Base-by-base conservation (phyloP, 352 stramenopile genomes). In the Pilasporangium apinafurcum region DNA sequence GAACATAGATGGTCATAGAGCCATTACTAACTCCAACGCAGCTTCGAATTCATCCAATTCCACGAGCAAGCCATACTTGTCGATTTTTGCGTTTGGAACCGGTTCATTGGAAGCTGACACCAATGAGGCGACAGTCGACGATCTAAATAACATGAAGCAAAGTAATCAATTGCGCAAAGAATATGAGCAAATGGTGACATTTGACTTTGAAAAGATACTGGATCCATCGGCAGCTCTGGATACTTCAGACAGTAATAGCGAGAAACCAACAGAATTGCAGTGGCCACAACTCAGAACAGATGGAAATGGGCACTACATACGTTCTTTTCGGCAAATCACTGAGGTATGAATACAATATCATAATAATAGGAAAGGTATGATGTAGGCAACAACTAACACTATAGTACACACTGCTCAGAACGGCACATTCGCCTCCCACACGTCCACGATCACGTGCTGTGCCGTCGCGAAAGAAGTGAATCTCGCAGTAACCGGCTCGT, bases 161-260 rank as follows among this genome's bases (percentile, higher is more conserved):
- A n/a, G n/a, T n/a, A n/a, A n/a, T n/a, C n/a, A n/a, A n/a, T n/a
- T n/a, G n/a, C n/a, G n/a, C n/a, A n/a, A n/a, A n/a, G n/a, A 56
- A 35, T 59, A 63, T 24, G 56, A 62, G 36, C 51, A 57, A n/a
- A 68, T 82, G 51, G 48, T 67, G 16, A 38, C 33, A 17, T 83
- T 84, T 22, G 61, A 77, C 39, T 86, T 84, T 27, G 53, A 71
- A 27, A 44, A 44, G 24, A 48, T 86, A 2, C 59, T 86, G 3
- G 66, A 74, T 31, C 74, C 74, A 10, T 39, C 51, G 4, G 10
- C 29, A 20, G 3, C 20, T 51, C 4, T 43, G 25, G 1, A 55
- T 61, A 43, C 29, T 20, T 25, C 27, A 29, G 12, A 44, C 36
- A 30, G 8, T 8, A 25, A 25, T 48, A 8, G 16, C 2, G 5